phyloP scores from a whole-genome alignment of 2,329 filamentous ascomycete genomes.

The Aspergillus pseudoglaucus region DNA sequence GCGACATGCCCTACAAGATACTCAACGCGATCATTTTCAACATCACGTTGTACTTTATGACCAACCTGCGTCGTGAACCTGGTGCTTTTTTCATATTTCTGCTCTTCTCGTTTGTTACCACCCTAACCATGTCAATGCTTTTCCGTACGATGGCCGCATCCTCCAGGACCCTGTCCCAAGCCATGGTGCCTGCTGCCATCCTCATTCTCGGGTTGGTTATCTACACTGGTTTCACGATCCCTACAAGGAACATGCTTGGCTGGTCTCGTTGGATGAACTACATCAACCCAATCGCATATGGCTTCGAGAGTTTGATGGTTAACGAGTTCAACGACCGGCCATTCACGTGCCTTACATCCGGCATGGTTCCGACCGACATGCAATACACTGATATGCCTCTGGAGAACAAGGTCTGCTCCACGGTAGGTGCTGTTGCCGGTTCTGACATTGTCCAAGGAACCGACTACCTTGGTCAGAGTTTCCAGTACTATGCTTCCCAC shows the following conservation, averaged over 20 bases:
- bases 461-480: conserved; percentile 49
- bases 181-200: conserved; percentile 50
- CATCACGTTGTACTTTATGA: conserved; percentile 77
- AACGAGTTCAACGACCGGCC: conserved; percentile 69
- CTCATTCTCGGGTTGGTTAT: conserved; percentile 42
- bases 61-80: conserved; percentile 66
- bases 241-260: conserved; percentile 57
- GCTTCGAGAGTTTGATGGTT: conserved; percentile 72
- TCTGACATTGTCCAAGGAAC: conserved; percentile 50
- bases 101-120: conserved; percentile 66
- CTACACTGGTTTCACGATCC: conserved; percentile 44
- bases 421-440: conserved; percentile 54
- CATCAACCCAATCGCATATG: conserved; percentile 70
- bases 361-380: conserved; percentile 34
- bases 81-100: conserved; percentile 82
- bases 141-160: conserved; percentile 75
- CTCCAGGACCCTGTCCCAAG: conserved; percentile 59
- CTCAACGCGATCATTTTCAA: conserved; percentile 72
- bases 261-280: conserved; percentile 85
- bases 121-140: conserved; percentile 76
- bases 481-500: conserved; percentile 53
- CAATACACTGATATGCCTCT: conserved; percentile 22
- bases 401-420: conserved; percentile 49
- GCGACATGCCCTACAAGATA: conserved; percentile 78
- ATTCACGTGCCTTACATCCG: conserved; percentile 43